These are phyloP conservation scores for Sugiyamaella qingdaonensis DNA, from an alignment of 805 yeast genomes.

Conservation along the genomic window DNA sequence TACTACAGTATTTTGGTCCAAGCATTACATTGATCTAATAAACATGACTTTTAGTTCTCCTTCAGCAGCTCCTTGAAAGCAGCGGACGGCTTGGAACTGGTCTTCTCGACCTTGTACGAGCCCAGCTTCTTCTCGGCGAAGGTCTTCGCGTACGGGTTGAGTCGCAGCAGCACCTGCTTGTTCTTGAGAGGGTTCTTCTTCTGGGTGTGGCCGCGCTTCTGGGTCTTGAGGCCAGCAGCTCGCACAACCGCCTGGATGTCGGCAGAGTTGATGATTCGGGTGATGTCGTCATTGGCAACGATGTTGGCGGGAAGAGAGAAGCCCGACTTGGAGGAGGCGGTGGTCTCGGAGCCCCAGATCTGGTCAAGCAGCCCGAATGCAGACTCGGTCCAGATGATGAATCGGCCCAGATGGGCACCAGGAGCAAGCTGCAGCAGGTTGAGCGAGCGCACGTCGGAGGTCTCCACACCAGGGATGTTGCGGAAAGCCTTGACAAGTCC, in stretches of 20 bases:
- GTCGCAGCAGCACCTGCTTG: conserved; percentile 96
- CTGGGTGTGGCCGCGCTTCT: conserved; percentile 90
- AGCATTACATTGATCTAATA: neutral
- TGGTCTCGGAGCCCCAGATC: conserved; percentile 92
- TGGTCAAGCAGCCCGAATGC: conserved; percentile 96
- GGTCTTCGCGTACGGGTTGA: conserved; percentile 99
- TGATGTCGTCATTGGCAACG: conserved; percentile 90
- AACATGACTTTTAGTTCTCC: conserved; percentile 27
- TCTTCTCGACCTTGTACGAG: conserved; percentile 67
- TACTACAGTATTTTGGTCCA: no score
- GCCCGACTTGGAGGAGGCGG: conserved; percentile 73
- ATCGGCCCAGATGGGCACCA: conserved; percentile 99
- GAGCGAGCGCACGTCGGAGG: conserved; percentile 84
- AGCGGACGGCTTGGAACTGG: conserved; percentile 38
- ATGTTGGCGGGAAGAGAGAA: conserved; percentile 93
- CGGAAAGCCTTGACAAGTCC: conserved; percentile 98
- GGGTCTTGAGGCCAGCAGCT: conserved; percentile 91
- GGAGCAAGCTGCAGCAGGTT: conserved; percentile 99
- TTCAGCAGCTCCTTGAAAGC: conserved; percentile 29
- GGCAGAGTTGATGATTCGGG: conserved; percentile 97
- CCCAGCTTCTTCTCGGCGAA: conserved; percentile 89
- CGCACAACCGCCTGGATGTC: conserved; percentile 97
- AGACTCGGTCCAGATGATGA: conserved; percentile 98
- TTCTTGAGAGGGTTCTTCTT: conserved; percentile 99
- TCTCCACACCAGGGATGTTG: conserved; percentile 99